phyloP scores from a whole-genome alignment of 768 basidiomycete species.

The Botryobasidium botryosum region DNA sequence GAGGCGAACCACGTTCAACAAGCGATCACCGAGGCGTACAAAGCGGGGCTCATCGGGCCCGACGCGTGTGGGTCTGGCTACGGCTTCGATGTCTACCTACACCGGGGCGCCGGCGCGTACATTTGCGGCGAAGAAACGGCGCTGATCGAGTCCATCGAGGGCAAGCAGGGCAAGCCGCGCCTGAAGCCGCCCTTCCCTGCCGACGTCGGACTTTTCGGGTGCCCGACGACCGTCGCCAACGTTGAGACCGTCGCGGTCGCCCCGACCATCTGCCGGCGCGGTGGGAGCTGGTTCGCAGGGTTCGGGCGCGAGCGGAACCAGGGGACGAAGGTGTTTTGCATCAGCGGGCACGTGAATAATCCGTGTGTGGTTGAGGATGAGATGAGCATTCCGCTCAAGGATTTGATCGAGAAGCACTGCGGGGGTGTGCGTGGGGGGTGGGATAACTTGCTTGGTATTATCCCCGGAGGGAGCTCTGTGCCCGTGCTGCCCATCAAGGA shows the following conservation, averaged over 20 bases:
- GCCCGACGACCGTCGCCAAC: constrained; percentile 93
- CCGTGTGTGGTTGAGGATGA: constrained; percentile 97
- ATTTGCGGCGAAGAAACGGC: constrained; percentile 99
- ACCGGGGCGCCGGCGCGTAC: constrained; percentile 95
- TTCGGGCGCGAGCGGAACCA: constrained; percentile 88
- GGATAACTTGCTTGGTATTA: constrained; percentile 93
- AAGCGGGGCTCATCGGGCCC: constrained; percentile 72
- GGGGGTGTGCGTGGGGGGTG: constrained; percentile 90
- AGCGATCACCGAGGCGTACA: constrained; percentile 91
- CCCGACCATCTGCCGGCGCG: constrained; percentile 87
- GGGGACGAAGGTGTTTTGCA: constrained; percentile 94
- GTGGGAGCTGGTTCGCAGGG: constrained; percentile 75
- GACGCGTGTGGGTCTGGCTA: constrained; percentile 87
- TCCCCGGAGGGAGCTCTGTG: constrained; percentile 89
- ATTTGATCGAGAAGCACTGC: constrained; percentile 91
- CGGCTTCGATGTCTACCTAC: constrained; percentile 94
- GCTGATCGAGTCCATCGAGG: constrained; percentile 90
- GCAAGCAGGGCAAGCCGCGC: constrained; percentile 95
- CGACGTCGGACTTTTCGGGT: constrained; percentile 94
- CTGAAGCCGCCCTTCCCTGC: constrained; percentile 98
- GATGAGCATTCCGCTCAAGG: constrained; percentile 93
- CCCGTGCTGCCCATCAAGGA: constrained; percentile 74
- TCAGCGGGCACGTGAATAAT: constrained; percentile 95
- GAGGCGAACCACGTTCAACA: constrained; percentile 89
- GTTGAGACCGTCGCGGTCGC: constrained; percentile 98